Percentiles rank a stretch among this genome's conserved stretches.
Evolutionary conservation across 257 asterid genomes (phyloP).

Genomic region (Thymus quinquecostatus): DNA sequence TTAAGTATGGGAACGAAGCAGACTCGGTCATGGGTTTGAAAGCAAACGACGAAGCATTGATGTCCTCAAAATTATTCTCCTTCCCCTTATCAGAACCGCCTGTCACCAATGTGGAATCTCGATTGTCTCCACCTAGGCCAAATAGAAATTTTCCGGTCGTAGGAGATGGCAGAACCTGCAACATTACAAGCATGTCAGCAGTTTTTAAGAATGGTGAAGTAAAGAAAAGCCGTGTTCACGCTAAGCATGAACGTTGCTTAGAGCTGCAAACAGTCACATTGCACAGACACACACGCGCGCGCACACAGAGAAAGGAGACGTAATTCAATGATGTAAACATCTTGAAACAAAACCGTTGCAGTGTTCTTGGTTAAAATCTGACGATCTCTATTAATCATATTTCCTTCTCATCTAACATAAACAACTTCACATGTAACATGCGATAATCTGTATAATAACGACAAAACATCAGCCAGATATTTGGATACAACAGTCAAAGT

Average conservation of each 20-base stretch:
- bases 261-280: neutral
- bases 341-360: neutral
- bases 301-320: neutral
- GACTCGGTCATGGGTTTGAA: slow-evolving; percentile 59
- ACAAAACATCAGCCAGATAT: neutral
- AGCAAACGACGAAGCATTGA: slow-evolving; percentile 63
- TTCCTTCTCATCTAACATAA: neutral
- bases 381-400: neutral
- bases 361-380: neutral
- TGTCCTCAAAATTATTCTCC: slow-evolving; percentile 52
- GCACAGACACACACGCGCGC: neutral
- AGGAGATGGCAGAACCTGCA: slow-evolving; percentile 63
- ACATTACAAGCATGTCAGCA: slow-evolving; percentile 1
- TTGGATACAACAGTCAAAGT: neutral
- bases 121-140: slow-evolving; percentile 42
- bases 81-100: slow-evolving; percentile 53
- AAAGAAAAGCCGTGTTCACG: neutral
- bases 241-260: neutral
- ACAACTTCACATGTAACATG: no score
- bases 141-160: slow-evolving; percentile 72
- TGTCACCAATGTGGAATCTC: slow-evolving; percentile 33
- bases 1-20: slow-evolving; percentile 45
- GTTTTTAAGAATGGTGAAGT: neutral
- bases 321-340: neutral
- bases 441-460: neutral